phyloP scores from a whole-genome alignment of 768 basidiomycete species.

The Amanita pallidorosea region DNA sequence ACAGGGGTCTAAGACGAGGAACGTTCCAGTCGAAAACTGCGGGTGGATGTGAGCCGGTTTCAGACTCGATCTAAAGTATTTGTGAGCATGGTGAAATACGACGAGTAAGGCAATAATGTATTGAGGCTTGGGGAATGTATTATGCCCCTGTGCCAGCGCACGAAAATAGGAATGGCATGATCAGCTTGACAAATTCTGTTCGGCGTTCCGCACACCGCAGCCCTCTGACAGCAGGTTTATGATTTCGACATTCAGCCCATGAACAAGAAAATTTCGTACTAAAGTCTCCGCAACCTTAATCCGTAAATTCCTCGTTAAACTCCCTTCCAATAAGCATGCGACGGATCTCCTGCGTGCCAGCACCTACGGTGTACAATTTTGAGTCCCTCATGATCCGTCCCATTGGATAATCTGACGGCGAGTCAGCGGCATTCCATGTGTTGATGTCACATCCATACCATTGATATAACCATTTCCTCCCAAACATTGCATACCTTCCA shows the following conservation, averaged over 20 bases:
- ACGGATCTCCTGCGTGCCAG: slow-evolving; percentile 94
- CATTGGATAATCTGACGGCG: slow-evolving; percentile 67
- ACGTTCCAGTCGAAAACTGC: slow-evolving; percentile 2
- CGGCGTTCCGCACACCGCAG: neutral
- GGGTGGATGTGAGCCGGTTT: slow-evolving; percentile 2
- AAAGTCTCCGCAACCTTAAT: slow-evolving; percentile 7
- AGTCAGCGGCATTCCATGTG: neutral
- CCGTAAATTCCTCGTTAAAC: slow-evolving; percentile 63
- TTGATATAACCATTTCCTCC: slow-evolving; percentile 97
- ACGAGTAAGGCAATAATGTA: slow-evolving; percentile 1
- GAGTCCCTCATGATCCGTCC: slow-evolving; percentile 85
- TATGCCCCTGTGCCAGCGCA: neutral
- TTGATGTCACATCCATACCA: slow-evolving; percentile 30
- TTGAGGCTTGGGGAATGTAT: neutral
- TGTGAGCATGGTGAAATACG: slow-evolving; percentile 1
- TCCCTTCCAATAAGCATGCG: slow-evolving; percentile 92
- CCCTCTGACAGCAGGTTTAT: neutral
- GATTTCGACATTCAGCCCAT: neutral
- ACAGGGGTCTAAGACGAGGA: slow-evolving; percentile 4
- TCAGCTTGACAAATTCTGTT: neutral
- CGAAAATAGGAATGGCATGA: neutral
- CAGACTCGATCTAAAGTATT: slow-evolving; percentile 3
- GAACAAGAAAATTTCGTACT: neutral
- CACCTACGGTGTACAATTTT: slow-evolving; percentile 85
- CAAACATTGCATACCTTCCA: slow-evolving; percentile 88